Evolutionary conservation across 306 rosid species (phyloP).

Genomic region (Acacia acuminata): DNA sequence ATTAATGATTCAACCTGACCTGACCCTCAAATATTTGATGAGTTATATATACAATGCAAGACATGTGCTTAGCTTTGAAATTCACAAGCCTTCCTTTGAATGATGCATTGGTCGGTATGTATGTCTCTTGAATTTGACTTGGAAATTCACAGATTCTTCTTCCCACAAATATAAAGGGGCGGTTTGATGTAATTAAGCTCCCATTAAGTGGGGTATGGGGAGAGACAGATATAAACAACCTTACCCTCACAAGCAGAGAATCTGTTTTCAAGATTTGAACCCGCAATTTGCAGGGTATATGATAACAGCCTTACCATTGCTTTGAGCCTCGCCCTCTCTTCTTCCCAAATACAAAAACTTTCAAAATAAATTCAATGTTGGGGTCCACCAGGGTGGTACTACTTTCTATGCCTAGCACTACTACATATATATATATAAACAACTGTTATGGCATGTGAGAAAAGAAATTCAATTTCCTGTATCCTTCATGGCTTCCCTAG

Average conservation of each 20-base stretch:
- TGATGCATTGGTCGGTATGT: not conserved
- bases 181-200: too few relatives aligned
- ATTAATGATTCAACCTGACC: not conserved
- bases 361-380: not conserved
- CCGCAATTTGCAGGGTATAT: rapidly evolving
- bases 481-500: not conserved
- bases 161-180: not conserved
- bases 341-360: not conserved
- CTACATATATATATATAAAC: not conserved
- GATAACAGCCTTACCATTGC: too few relatives aligned
- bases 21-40: not conserved
- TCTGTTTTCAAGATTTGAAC: too few relatives aligned
- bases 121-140: not conserved
- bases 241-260: rapidly evolving
- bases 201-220: too few relatives aligned
- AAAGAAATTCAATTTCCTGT: not conserved
- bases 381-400: not conserved
- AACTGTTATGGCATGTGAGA: slow-evolving; percentile 5
- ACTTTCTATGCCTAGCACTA: not conserved
- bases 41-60: not conserved
- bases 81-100: not conserved
- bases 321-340: too few relatives aligned
- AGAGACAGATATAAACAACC: too few relatives aligned
- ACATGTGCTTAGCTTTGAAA: slow-evolving; percentile 18
- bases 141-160: not conserved